Evolutionary conservation across 2,329 filamentous ascomycete genomes (phyloP), one percentile per base, ranked within the genome.

Genomic region (Aureobasidium zeae): DNA sequence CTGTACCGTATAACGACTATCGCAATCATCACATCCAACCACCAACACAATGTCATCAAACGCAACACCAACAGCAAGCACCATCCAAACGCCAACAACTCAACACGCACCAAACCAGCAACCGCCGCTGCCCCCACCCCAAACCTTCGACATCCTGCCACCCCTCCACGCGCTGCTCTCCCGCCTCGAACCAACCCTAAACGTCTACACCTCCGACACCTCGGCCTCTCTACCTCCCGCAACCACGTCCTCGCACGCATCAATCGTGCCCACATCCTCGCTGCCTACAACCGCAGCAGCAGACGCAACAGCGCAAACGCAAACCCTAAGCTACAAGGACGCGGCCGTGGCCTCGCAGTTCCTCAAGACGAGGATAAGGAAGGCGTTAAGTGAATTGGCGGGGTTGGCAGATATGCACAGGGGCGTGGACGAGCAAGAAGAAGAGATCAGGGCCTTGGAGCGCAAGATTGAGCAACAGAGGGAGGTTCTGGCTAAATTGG

Each of bases 91-190:
- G 29, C 47, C 50, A 33, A 32, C 53, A 37, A 45, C 73, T 57
- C n/a, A n/a, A n/a, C n/a, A n/a, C n/a, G n/a, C n/a, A n/a, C n/a
- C n/a, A n/a, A n/a, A n/a, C n/a, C 66, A 69, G 50, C 66, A 76
- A 47, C 73, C 81, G 22, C 66, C 74, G 2, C 77, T 81, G 45
- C 82, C 91, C 49, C 76, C 84, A 37, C 83, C 88, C 20, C 81
- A 88, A 62, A 78, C 79, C 37, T 86, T 95, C 66, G 88, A 94
- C 68, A 77, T 86, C 53, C 75, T 94, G 43, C 86, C 87, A 19
- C 79, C 87, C 56, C 77, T 95, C 43, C 81, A 86, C 56, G 73
- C 79, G 47, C 77, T 94, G 52, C 77, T 95, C 49, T 71, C 78
- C 52, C 83, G 84, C 38, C 74, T 95, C 42, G 59, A 46, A 26